Conservation (phyloP, 2,329 filamentous ascomycete genomes). For the Aotearoamyces nothofagi region DNA sequence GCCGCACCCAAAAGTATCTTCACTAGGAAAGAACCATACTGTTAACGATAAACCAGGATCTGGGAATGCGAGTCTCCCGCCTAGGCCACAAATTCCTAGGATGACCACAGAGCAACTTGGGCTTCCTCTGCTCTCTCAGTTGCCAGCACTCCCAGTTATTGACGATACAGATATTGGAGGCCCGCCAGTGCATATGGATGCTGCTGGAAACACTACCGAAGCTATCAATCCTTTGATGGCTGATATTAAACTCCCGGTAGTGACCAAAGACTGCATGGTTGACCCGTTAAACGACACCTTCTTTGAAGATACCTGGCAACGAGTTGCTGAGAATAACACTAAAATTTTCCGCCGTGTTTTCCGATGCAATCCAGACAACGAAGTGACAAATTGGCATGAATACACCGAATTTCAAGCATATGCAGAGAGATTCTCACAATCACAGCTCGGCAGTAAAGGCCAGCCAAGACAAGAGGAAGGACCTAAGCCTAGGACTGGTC, state of each 20-base stretch:
- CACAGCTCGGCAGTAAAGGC: conserved; percentile 20
- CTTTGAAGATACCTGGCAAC: conserved; percentile 76
- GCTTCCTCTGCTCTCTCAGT: conserved; percentile 50
- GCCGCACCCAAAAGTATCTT: conserved; percentile 19
- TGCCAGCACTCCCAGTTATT: conserved; percentile 51
- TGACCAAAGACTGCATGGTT: conserved; percentile 86
- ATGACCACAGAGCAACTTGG: conserved; percentile 53
- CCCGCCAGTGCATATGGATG: conserved; percentile 43
- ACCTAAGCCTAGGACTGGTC: conserved; percentile 15
- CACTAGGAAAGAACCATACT: conserved; percentile 3
- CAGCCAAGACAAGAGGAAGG: conserved; percentile 17
- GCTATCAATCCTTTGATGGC: conserved; percentile 37
- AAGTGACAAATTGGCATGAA: conserved; percentile 84
- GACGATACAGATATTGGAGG: conserved; percentile 78
- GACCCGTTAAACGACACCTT: conserved; percentile 76
- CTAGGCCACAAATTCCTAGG: conserved; percentile 38
- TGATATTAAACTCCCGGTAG: conserved; percentile 57
- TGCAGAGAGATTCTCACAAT: conserved; percentile 50
- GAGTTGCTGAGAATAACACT: conserved; percentile 85
- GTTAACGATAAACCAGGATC: conserved; percentile 12
- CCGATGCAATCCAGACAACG: conserved; percentile 90
- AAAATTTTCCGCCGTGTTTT: conserved; percentile 89
- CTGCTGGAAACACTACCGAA: conserved; percentile 29
- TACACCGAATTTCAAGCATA: conserved; percentile 52
- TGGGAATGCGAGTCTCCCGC: conserved; percentile 38